Evolutionary conservation across 2,329 filamentous ascomycete species (phyloP), one percentile per base, ranked within the genome.

Genomic region (Penicillium thymicola): DNA sequence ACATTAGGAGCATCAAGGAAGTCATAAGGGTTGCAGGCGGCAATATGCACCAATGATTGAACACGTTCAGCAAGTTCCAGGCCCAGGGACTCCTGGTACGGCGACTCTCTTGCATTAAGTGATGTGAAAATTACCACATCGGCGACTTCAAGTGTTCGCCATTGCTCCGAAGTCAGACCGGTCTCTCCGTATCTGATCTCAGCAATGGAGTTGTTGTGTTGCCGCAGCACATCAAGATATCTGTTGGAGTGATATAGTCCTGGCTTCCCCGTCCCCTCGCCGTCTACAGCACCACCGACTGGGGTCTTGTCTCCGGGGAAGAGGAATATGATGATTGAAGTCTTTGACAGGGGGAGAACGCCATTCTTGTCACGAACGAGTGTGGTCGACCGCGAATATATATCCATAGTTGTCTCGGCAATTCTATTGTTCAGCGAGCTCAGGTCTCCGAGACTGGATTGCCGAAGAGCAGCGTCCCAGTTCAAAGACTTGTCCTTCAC

Each of bases 1-100:
- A 77, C 67, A 8, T 61, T 62, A 1, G 57, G 55, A 10, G 70
- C 70, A 23, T 75, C 67, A 5, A 79, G 62, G 27, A 79, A 77
- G 57, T 79, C 77, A 53, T 78, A 79, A 2, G 77, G 76, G 59
- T 71, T 75, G 54, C 75, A 76, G 5, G 73, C 75, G 30, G 76
- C 76, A 58, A 79, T 67, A 11, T 69, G 64, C 43, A 79, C 70
- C 38, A 77, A 45, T 9, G 66, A 71, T 5, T 64, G 65, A 27
- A 66, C 60, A 36, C 65, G 67, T 8, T 60, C 61, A 21, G 69
- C 64, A 21, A 77, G 64, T n/a, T 69, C 60, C 11, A 70, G 57
- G 0, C 71, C 75, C 11, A 78, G 57, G 0, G 59, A 56, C 45
- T 67, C 71, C 51, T 79, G 76, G 49, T 72, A 74, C 1, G 66